phyloP scores from a whole-genome alignment of 345 rosid species.

The Hevea brasiliensis region DNA sequence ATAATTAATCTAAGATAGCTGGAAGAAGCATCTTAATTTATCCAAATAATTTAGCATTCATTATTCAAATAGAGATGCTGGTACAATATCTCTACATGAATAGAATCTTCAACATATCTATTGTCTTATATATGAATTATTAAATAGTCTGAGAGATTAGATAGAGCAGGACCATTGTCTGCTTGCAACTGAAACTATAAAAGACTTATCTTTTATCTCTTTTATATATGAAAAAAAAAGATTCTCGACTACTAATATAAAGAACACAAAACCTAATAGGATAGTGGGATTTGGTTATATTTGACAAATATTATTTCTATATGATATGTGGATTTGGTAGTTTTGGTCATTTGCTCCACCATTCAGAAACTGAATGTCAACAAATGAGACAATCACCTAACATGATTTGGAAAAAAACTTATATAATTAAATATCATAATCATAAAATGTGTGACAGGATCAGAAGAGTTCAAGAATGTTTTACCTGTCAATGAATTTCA shows the following conservation, averaged over 20 bases:
- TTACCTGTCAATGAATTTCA: slow-evolving; percentile 78
- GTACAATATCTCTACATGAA: background rate
- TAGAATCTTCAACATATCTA: background rate
- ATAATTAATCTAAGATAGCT: too few species aligned
- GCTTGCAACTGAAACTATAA: too few species aligned
- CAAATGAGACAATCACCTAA: too few species aligned
- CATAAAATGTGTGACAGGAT: background rate
- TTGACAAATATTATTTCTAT: background rate
- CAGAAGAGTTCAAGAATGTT: background rate
- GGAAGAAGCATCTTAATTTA: too few species aligned
- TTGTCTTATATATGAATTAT: background rate
- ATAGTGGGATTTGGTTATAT: slow-evolving; percentile 23
- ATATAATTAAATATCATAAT: too few species aligned
- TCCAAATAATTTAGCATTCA: too few species aligned
- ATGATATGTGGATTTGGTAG: slow-evolving; percentile 10
- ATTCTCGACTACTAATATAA: slow-evolving; percentile 14
- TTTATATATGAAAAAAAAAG: background rate
- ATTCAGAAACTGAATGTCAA: background rate
- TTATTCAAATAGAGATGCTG: too few species aligned
- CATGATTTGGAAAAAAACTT: too few species aligned
- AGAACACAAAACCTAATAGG: too few species aligned
- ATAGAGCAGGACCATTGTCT: too few species aligned
- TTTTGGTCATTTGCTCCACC: background rate
- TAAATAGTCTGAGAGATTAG: slow-evolving; percentile 4
- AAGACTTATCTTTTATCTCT: too few species aligned